These are phyloP conservation scores for Schizochytrium sp. DNA, from an alignment of 108 stramenopile genomes.

Conservation along the genomic window DNA sequence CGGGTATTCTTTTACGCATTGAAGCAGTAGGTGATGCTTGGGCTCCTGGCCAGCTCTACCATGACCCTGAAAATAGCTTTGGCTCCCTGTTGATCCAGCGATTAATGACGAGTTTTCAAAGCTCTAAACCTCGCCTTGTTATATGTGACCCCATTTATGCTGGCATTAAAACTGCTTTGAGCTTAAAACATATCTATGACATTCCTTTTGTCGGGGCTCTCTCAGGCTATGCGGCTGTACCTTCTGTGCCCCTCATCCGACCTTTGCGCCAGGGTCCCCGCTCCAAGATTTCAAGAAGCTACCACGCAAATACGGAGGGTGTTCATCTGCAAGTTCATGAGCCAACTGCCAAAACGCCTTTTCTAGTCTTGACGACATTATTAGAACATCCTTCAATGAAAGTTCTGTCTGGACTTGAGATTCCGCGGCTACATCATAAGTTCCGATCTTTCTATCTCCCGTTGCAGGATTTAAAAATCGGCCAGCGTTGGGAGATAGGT, in stretches of 20 bases:
- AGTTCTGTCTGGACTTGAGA: not conserved
- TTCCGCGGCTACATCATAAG: not conserved
- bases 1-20: not conserved
- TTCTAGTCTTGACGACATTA: not conserved
- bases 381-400: not conserved
- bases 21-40: not conserved
- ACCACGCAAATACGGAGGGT: too few species aligned
- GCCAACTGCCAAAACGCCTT: not conserved
- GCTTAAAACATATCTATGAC: too few species aligned
- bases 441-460: not conserved
- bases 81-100: not conserved
- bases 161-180: not conserved
- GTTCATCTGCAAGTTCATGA: too few species aligned
- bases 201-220: too few species aligned
- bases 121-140: not conserved
- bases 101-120: not conserved
- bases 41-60: not conserved
- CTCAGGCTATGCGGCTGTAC: too few species aligned
- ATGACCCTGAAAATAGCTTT: conserved; percentile 27
- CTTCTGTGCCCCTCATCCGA: too few species aligned
- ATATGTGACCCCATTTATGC: not conserved
- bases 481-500: not conserved
- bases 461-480: not conserved
- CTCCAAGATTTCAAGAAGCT: too few species aligned
- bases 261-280: too few species aligned